Conservation (phyloP, 768 basidiomycete species). For the Leccinum obscurum region DNA sequence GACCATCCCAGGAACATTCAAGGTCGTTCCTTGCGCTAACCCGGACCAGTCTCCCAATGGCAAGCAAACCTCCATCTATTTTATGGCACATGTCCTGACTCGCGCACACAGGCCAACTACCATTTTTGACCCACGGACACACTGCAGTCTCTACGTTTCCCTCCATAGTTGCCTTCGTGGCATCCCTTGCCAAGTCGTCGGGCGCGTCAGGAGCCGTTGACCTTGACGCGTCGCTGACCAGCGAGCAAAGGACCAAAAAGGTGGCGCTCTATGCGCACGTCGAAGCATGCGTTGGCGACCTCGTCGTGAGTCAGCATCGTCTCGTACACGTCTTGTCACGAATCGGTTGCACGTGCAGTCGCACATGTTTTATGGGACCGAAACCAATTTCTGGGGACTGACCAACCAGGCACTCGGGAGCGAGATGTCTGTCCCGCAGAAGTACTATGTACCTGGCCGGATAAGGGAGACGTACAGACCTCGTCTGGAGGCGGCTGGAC, state of each 20-base stretch:
- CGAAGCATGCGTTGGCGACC: slow-evolving; percentile 64
- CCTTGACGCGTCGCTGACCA: slow-evolving; percentile 49
- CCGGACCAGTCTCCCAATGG: slow-evolving; percentile 76
- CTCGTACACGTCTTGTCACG: neutral
- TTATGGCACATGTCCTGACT: slow-evolving; percentile 4
- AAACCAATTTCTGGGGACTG: slow-evolving; percentile 60
- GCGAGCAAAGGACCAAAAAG: slow-evolving; percentile 50
- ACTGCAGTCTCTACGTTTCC: slow-evolving; percentile 50
- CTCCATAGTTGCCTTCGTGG: slow-evolving; percentile 66
- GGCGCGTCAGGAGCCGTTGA: slow-evolving; percentile 35
- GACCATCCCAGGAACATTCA: slow-evolving; percentile 66
- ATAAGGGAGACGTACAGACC: slow-evolving; percentile 56
- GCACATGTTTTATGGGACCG: slow-evolving; percentile 59
- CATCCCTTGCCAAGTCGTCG: slow-evolving; percentile 42
- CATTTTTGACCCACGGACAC: slow-evolving; percentile 63
- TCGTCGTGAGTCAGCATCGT: slow-evolving; percentile 54
- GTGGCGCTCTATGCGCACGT: slow-evolving; percentile 67
- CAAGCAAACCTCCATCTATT: slow-evolving; percentile 33
- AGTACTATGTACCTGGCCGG: slow-evolving; percentile 69
- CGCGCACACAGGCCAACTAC: slow-evolving; percentile 59
- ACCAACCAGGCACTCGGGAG: slow-evolving; percentile 56
- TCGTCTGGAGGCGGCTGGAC: slow-evolving; percentile 59
- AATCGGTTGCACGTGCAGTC: slow-evolving; percentile 42
- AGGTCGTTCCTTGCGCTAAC: slow-evolving; percentile 59
- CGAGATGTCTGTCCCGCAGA: slow-evolving; percentile 64